Conservation (phyloP, 2,329 filamentous ascomycete genomes). For the Fusarium verrucosum region DNA sequence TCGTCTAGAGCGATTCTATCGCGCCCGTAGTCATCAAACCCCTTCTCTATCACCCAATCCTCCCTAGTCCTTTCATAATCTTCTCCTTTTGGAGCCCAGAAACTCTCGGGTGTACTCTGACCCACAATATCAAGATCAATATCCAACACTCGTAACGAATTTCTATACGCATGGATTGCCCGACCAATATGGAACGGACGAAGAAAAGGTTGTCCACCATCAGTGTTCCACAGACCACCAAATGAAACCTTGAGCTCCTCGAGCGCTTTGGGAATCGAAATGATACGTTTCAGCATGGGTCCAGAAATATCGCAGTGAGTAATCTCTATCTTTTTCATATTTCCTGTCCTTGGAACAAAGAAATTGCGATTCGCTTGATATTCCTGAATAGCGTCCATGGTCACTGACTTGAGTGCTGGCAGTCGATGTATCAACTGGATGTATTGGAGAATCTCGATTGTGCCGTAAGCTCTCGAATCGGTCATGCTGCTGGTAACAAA, state of each 20-base stretch:
- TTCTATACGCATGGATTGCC: background rate
- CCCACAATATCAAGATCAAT: background rate
- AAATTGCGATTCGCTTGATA: background rate
- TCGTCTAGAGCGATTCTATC: background rate
- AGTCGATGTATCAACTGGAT: background rate
- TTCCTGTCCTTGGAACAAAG: background rate
- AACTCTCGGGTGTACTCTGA: too few species aligned
- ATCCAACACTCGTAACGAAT: background rate
- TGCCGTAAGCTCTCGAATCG: background rate
- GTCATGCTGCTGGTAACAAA: background rate
- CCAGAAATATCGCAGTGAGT: background rate
- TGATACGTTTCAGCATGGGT: background rate
- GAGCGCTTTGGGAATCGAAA: background rate
- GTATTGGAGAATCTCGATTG: background rate
- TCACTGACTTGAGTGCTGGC: background rate
- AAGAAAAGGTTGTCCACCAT: too few species aligned
- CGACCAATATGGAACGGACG: background rate
- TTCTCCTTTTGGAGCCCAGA: background rate
- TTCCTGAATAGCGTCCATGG: background rate
- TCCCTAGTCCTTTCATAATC: accelerated
- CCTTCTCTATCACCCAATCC: background rate
- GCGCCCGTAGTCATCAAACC: background rate
- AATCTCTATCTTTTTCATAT: background rate
- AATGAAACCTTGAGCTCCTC: background rate
- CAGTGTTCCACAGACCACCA: background rate